Percentiles rank a stretch among this genome's conserved stretches.
Conservation (phyloP, 2,329 filamentous ascomycete species). For the Periconia macrospinosa region DNA sequence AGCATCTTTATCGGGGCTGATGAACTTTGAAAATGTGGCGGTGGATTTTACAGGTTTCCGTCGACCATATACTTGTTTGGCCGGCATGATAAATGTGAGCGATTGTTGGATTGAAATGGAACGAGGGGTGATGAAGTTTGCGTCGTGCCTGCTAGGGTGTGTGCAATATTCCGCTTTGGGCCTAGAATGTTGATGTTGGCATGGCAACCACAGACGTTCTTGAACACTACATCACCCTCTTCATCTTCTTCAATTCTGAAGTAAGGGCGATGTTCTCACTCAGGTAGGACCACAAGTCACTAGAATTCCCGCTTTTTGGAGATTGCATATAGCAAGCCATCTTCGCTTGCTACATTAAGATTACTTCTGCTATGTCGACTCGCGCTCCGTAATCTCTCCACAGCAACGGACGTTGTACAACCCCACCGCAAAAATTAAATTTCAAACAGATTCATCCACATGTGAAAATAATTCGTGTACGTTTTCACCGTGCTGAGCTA, state of each 20-base stretch:
- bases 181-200: conserved; percentile 9
- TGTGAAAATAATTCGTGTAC: neutral
- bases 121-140: neutral
- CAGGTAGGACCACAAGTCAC: neutral
- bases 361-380: neutral
- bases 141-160: conserved; percentile 4
- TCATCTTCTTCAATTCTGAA: too few relatives aligned
- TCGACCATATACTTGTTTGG: conserved; percentile 45
- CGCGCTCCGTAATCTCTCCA: neutral
- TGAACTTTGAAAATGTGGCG: conserved; percentile 25
- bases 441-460: neutral
- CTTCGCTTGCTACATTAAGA: neutral
- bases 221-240: too few relatives aligned
- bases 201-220: conserved; percentile 3
- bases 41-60: conserved; percentile 22
- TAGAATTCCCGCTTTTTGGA: too few relatives aligned
- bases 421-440: neutral
- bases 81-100: conserved; percentile 27
- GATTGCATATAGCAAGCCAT: too few relatives aligned
- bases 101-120: neutral
- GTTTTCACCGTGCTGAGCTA: conserved; percentile 6
- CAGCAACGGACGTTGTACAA: neutral
- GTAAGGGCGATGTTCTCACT: too few relatives aligned
- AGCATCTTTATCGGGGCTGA: conserved; percentile 29
- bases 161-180: conserved; percentile 4